phyloP scores from a whole-genome alignment of 2,329 filamentous ascomycete species.

The Akanthomyces uredinophilus region DNA sequence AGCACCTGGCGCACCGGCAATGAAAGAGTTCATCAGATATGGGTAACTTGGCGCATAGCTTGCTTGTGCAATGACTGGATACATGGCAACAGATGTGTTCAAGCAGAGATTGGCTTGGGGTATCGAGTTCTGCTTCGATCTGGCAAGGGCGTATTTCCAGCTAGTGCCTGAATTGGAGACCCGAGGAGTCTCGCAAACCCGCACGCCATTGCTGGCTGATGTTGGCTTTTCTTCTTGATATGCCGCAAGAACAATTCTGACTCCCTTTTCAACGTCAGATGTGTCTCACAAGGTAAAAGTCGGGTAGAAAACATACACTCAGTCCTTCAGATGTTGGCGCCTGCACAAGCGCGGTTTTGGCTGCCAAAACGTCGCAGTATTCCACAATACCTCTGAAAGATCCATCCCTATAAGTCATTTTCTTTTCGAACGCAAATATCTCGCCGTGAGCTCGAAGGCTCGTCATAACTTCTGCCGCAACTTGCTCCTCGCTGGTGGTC shows the following conservation, averaged over 20 bases:
- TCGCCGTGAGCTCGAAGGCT: constrained; percentile 43
- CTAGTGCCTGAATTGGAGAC: neutral
- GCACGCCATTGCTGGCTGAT: neutral
- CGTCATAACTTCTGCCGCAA: constrained; percentile 26
- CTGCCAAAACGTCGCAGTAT: constrained; percentile 45
- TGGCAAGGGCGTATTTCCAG: constrained; percentile 9
- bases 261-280: neutral
- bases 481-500: constrained; percentile 27
- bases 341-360: constrained; percentile 35
- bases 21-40: constrained; percentile 26
- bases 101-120: constrained; percentile 18
- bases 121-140: constrained; percentile 6
- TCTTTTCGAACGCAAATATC: constrained; percentile 46
- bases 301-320: neutral
- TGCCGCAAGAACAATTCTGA: neutral
- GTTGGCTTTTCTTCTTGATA: neutral
- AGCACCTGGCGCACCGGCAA: constrained; percentile 15
- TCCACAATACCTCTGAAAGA: constrained; percentile 46
- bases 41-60: constrained; percentile 25
- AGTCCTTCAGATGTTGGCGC: constrained; percentile 19
- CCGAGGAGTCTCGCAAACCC: neutral
- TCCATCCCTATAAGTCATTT: constrained; percentile 35
- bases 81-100: constrained; percentile 26
- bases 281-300: neutral
- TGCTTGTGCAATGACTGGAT: constrained; percentile 30